phyloP scores from a whole-genome alignment of 129 eudicot species.

The Artemisia tridentata region DNA sequence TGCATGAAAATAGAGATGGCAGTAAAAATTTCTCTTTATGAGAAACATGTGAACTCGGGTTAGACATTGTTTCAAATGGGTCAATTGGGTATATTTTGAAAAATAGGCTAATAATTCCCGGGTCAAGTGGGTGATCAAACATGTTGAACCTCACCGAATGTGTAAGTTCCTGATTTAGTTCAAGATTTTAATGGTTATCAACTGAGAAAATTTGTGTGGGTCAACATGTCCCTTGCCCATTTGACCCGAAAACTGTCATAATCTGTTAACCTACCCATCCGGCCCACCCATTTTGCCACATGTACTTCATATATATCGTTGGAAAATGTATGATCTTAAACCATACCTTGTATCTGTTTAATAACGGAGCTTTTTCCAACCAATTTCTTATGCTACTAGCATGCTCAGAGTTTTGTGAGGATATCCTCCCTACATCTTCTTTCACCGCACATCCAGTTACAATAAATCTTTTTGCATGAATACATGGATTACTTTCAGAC shows the following conservation, averaged over 20 bases:
- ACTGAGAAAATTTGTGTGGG: neutral
- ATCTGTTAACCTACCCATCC: neutral
- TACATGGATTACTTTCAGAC: constrained; percentile 59
- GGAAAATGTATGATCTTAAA: neutral
- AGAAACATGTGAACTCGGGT: too few relatives aligned
- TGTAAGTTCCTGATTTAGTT: too few relatives aligned
- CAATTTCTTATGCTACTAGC: constrained; percentile 50
- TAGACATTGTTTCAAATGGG: too few relatives aligned
- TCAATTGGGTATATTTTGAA: too few relatives aligned
- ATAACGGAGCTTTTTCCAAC: constrained; percentile 73
- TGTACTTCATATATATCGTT: neutral
- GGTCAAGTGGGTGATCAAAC: neutral
- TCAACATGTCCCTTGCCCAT: too few relatives aligned
- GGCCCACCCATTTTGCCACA: neutral
- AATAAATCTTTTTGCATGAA: constrained; percentile 78
- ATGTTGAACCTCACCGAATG: neutral
- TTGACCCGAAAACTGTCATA: neutral
- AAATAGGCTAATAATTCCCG: neutral
- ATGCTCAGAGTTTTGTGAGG: constrained; percentile 56
- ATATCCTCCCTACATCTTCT: constrained; percentile 38
- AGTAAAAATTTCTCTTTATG: too few relatives aligned
- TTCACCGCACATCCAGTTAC: constrained; percentile 58
- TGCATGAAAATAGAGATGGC: neutral
- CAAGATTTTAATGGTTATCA: too few relatives aligned
- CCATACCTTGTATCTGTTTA: constrained; percentile 77